phyloP scores from a whole-genome alignment of 2,329 filamentous ascomycete species.

The Ciborinia camelliae region DNA sequence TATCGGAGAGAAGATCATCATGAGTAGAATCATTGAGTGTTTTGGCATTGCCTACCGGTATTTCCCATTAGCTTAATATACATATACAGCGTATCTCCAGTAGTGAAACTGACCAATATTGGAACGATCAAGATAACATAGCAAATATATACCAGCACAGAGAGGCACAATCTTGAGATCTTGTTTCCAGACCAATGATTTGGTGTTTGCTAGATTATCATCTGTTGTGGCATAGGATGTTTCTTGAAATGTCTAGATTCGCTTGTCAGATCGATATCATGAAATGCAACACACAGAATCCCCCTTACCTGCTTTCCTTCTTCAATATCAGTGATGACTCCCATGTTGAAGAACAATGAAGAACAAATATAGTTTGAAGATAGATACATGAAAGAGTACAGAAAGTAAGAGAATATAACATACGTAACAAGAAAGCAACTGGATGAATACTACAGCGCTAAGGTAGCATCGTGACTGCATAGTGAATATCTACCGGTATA shows the following conservation, averaged over 20 bases:
- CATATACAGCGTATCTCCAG: not conserved
- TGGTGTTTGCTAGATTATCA: conserved; percentile 32
- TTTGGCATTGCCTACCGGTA: conserved; percentile 60
- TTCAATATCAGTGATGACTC: not conserved
- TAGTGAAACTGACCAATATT: conserved; percentile 54
- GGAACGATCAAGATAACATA: conserved; percentile 64
- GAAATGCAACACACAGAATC: not conserved
- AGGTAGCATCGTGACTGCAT: not conserved
- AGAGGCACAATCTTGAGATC: conserved; percentile 62
- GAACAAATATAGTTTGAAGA: not conserved
- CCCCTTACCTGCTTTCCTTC: conserved; percentile 1
- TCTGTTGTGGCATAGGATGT: not conserved
- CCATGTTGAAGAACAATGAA: too few species aligned
- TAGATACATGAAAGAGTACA: not conserved
- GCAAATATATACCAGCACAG: conserved; percentile 60
- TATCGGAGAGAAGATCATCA: conserved; percentile 61
- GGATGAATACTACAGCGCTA: not conserved
- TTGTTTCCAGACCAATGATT: conserved; percentile 52
- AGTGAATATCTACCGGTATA: not conserved
- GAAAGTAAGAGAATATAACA: not conserved
- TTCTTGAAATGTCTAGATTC: not conserved
- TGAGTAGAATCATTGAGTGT: conserved; percentile 58
- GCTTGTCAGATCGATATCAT: not conserved
- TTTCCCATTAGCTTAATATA: not conserved
- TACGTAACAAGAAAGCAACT: not conserved